Evolutionary conservation across 1,139 yeast genomes (phyloP), one percentile per base, ranked within the genome.

Genomic region (Pichia sp.): DNA sequence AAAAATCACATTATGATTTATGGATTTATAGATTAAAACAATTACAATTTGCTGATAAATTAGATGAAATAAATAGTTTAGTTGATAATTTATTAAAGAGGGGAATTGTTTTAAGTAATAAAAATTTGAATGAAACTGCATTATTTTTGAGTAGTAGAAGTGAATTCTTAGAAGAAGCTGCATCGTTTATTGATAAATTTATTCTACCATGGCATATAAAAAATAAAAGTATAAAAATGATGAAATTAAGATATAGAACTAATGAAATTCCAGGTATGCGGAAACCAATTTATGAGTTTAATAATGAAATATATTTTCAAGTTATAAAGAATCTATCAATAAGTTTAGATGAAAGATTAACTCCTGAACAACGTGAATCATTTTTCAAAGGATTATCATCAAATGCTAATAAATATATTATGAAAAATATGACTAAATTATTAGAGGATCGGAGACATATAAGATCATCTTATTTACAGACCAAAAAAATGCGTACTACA

Each of bases 301-400:
- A 73, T 31, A 76, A 78, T 5, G 76, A 70, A 42, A 60, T 64
- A 6, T 76, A 70, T 53, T 73, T 69, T 54, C 70, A 66, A 41
- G 61, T 71, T 2, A 63, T 71, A 55, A 70, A 55, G 31, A 62
- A 55, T 42, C 41, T 51, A 28, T 49, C 51, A 12, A 30, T 32
- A n/a, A 46, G 38, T 22, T 36, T 52, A 30, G 46, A 41, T 32
- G 30, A 40, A 28, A 41, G 30, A 33, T 36, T 51, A 29, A 35
- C 45, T 4, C 32, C 28, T 5, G 46, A 41, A 5, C 50, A 52
- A 32, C 44, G 44, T 29, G 45, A 43, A 3, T 26, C 32, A 26
- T 43, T 53, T 8, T 37, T 54, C 12, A 42, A 35, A 6, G 38
- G 45, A 7, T 41, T 53, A 25, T 38, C 43, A 12, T 30, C 37